Evolutionary conservation across 2,329 filamentous ascomycete genomes (phyloP).

Genomic region (Colletotrichum tropicale): DNA sequence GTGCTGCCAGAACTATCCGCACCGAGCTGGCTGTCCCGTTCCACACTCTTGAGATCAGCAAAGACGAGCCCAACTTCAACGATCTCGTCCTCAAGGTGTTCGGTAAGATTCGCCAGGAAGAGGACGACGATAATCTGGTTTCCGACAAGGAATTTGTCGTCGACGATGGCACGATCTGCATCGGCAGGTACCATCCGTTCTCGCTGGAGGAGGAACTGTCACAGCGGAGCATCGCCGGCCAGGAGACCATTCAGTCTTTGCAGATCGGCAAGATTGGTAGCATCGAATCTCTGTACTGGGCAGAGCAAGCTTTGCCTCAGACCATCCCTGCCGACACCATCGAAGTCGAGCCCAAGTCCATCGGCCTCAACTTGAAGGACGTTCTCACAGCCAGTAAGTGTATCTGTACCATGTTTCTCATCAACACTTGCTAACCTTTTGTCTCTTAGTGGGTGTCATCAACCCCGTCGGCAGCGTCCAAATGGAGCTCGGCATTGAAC

Average conservation of each 20-base stretch:
- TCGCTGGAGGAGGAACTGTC: conserved; percentile 25
- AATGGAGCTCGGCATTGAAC: not conserved
- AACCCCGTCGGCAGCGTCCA: not conserved
- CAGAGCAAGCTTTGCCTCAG: not conserved
- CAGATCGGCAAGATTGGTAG: not conserved
- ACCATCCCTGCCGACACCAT: not conserved
- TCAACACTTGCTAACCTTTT: not conserved
- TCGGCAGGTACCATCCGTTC: conserved; percentile 26
- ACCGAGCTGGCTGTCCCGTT: conserved; percentile 13
- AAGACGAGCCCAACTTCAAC: not conserved
- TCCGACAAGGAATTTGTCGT: conserved; percentile 11
- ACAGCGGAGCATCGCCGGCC: not conserved
- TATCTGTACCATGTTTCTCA: not conserved
- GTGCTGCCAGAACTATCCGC: conserved; percentile 21
- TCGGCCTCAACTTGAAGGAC: not conserved
- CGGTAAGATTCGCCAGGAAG: not conserved
- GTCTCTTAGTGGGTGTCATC: not conserved
- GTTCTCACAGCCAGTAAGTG: not conserved
- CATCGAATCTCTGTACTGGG: not conserved
- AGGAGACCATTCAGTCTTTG: not conserved
- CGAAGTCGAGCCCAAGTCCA: not conserved
- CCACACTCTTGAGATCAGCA: not conserved
- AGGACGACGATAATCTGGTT: not conserved
- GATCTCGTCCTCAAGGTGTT: not conserved
- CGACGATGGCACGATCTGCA: not conserved